Evolutionary conservation across 176 grass and related monocot species (phyloP).

Genomic region (Saccharum officinarum): DNA sequence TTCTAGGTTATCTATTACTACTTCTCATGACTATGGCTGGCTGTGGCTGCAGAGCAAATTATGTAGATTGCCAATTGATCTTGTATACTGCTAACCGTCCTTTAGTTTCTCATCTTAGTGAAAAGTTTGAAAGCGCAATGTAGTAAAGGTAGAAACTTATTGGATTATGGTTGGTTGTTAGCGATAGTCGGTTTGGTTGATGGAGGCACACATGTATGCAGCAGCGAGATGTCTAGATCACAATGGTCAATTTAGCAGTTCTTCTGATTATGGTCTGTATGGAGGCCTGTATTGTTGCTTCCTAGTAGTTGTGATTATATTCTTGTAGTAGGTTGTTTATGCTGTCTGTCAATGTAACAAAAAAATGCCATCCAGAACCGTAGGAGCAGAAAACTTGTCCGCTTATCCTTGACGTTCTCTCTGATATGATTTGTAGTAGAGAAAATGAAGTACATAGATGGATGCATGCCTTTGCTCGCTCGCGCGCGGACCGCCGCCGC

Average conservation of each 20-base stretch:
- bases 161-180: constrained; percentile 8
- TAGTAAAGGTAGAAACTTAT: background rate
- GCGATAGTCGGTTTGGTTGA: background rate
- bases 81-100: background rate
- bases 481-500: too few species aligned
- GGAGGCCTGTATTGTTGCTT: background rate
- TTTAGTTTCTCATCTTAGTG: constrained; percentile 2
- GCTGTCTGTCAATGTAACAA: background rate
- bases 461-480: background rate
- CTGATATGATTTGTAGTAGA: background rate
- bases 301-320: background rate
- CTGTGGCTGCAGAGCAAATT: constrained; percentile 10
- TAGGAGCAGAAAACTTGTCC: background rate
- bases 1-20: background rate
- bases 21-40: background rate
- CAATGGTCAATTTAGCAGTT: background rate
- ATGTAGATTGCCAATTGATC: constrained; percentile 27
- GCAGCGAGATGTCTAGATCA: background rate
- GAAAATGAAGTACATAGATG: background rate
- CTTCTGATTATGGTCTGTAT: background rate
- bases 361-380: background rate
- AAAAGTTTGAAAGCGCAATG: background rate
- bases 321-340: constrained; percentile 1
- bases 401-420: background rate
- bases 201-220: constrained; percentile 17